Evolutionary conservation across 2,329 filamentous ascomycete genomes (phyloP).

Genomic region (Cercospora janseana): DNA sequence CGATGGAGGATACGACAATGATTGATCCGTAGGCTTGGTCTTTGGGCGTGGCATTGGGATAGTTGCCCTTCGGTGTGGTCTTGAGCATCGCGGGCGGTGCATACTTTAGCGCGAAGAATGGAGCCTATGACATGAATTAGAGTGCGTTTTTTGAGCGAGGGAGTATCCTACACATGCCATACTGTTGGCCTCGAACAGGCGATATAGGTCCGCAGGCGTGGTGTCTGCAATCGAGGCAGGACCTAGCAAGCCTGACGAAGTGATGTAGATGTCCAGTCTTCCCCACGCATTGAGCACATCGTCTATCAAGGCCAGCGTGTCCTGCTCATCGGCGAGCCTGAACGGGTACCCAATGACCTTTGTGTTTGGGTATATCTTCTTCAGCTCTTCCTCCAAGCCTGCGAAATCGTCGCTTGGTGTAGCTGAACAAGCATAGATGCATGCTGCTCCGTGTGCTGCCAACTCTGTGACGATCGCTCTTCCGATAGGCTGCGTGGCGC

Average conservation of each 20-base stretch:
- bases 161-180: conserved; percentile 35
- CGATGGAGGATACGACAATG: conserved; percentile 60
- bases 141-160: neutral
- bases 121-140: conserved; percentile 39
- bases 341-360: conserved; percentile 63
- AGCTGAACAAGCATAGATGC: conserved; percentile 59
- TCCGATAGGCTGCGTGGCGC: conserved; percentile 60
- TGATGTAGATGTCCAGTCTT: conserved; percentile 61
- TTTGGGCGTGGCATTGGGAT: conserved; percentile 62
- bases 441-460: conserved; percentile 63
- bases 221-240: conserved; percentile 58
- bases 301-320: conserved; percentile 60
- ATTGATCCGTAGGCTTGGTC: conserved; percentile 61
- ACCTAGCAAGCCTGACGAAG: conserved; percentile 57
- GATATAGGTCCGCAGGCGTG: conserved; percentile 55
- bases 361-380: conserved; percentile 53
- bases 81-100: conserved; percentile 64
- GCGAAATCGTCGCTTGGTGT: conserved; percentile 44
- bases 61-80: conserved; percentile 53
- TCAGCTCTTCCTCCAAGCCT: conserved; percentile 45
- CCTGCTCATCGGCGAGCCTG: conserved; percentile 58
- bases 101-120: conserved; percentile 65
- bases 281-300: conserved; percentile 62
- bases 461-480: conserved; percentile 60
- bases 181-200: conserved; percentile 60